Evolutionary conservation across 805 yeast genomes (phyloP).

Genomic region (Torulaspora indica): DNA sequence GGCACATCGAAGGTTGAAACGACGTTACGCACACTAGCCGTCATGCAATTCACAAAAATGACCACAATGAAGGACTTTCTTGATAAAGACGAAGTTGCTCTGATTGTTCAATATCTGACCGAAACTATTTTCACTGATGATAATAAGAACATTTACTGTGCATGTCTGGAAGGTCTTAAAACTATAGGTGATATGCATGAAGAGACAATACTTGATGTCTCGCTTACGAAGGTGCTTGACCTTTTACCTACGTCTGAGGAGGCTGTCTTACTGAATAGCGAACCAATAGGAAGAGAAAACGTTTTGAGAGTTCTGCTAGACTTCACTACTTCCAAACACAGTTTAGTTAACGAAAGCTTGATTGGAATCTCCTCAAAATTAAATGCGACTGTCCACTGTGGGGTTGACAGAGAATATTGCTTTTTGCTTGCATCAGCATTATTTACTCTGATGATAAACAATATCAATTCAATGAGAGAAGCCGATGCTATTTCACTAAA

Average conservation of each 20-base stretch:
- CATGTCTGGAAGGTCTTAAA: conserved; percentile 53
- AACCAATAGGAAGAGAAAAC: conserved; percentile 32
- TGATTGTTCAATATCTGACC: conserved; percentile 60
- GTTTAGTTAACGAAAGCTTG: conserved; percentile 30
- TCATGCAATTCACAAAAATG: conserved; percentile 58
- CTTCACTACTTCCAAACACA: conserved; percentile 33
- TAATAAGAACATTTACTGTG: conserved; percentile 48
- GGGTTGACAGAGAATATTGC: conserved; percentile 22
- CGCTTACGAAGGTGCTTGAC: conserved; percentile 49
- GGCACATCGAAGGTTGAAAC: conserved; percentile 64
- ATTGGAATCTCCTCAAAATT: conserved; percentile 22
- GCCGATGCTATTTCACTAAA: conserved; percentile 19
- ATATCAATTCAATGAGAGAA: conserved; percentile 17
- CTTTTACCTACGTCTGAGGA: conserved; percentile 42
- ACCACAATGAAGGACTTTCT: conserved; percentile 49
- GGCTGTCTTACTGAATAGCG: not conserved
- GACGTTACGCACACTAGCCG: conserved; percentile 60
- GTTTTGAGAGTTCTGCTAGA: conserved; percentile 37
- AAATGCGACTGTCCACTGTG: conserved; percentile 10
- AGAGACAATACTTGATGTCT: conserved; percentile 44
- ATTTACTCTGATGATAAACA: conserved; percentile 28
- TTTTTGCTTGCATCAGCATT: conserved; percentile 29
- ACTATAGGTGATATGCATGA: conserved; percentile 35
- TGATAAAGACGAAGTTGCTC: conserved; percentile 49
- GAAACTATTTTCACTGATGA: conserved; percentile 54